phyloP scores from a whole-genome alignment of 331 rosid species.

The Acacia concinna region DNA sequence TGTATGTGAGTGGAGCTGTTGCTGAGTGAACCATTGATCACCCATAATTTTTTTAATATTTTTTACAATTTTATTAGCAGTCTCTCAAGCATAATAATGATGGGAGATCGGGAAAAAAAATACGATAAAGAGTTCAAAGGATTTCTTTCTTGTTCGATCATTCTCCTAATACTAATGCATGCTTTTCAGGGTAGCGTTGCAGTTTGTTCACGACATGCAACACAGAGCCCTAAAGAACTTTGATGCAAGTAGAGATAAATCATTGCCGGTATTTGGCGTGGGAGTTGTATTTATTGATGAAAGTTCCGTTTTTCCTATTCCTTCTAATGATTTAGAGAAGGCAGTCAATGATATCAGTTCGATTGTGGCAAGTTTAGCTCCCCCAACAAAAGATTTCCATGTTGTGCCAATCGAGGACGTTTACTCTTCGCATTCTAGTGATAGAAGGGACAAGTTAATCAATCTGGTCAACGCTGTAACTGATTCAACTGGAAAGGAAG shows the following conservation, averaged over 20 bases:
- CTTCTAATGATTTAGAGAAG: constrained; percentile 42
- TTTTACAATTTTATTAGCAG: background rate
- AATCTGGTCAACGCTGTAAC: background rate
- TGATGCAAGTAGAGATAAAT: constrained; percentile 85
- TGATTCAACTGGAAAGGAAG: background rate
- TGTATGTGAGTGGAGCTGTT: no score
- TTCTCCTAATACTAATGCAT: background rate
- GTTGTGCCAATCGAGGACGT: background rate
- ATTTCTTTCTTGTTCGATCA: background rate
- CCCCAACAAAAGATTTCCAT: background rate
- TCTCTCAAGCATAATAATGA: background rate
- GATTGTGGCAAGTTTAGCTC: constrained; percentile 12
- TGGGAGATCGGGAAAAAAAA: no score
- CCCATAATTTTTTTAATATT: background rate
- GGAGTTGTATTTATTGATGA: constrained; percentile 87
- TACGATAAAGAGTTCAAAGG: background rate
- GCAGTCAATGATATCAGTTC: constrained; percentile 45
- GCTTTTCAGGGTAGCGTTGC: constrained; percentile 68
- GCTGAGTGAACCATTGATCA: no score
- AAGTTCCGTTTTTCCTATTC: constrained; percentile 47
- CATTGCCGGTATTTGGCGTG: constrained; percentile 80
- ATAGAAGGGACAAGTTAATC: background rate
- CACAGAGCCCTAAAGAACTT: constrained; percentile 72
- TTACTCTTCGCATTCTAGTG: background rate
- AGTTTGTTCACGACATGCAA: constrained; percentile 89